Percentiles rank a stretch among this genome's conserved stretches.
These are phyloP conservation scores for Verbascum thapsus DNA, from an alignment of 257 asterid genomes.

Conservation along the genomic window DNA sequence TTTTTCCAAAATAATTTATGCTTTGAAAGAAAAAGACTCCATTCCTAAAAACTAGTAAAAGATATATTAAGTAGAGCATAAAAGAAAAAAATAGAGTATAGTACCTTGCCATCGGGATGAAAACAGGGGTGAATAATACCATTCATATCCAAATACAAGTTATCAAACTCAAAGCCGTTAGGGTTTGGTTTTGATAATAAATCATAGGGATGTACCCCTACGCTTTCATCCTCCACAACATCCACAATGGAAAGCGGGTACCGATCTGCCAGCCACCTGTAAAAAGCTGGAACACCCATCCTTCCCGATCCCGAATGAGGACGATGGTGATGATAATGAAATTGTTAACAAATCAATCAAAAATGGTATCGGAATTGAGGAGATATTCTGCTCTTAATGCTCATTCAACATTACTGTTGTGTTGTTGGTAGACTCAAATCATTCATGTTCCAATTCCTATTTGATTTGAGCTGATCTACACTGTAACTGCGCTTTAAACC, in stretches of 20 bases:
- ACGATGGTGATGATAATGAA: conserved; percentile 3
- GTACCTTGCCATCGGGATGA: conserved; percentile 94
- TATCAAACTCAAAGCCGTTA: conserved; percentile 88
- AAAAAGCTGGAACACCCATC: conserved; percentile 98
- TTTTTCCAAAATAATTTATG: conserved; percentile 10
- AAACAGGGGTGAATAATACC: conserved; percentile 98
- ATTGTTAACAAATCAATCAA: neutral
- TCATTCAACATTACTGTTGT: too few species aligned
- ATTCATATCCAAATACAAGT: conserved; percentile 90
- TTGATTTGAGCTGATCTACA: too few species aligned
- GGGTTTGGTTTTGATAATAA: conserved; percentile 81
- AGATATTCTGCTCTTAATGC: too few species aligned
- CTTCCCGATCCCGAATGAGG: too few species aligned
- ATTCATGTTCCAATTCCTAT: too few species aligned
- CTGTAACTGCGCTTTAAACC: too few species aligned
- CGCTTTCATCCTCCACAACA: conserved; percentile 76
- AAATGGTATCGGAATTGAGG: too few species aligned
- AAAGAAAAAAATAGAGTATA: neutral
- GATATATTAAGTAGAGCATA: too few species aligned
- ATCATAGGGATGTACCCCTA: conserved; percentile 47
- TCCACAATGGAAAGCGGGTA: conserved; percentile 79
- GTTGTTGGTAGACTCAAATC: too few species aligned
- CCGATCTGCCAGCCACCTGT: conserved; percentile 96
- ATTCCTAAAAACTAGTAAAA: conserved; percentile 11
- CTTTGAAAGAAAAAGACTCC: conserved; percentile 1